phyloP scores from a whole-genome alignment of 2,329 filamentous ascomycete genomes.

The Microsporum audouinii region DNA sequence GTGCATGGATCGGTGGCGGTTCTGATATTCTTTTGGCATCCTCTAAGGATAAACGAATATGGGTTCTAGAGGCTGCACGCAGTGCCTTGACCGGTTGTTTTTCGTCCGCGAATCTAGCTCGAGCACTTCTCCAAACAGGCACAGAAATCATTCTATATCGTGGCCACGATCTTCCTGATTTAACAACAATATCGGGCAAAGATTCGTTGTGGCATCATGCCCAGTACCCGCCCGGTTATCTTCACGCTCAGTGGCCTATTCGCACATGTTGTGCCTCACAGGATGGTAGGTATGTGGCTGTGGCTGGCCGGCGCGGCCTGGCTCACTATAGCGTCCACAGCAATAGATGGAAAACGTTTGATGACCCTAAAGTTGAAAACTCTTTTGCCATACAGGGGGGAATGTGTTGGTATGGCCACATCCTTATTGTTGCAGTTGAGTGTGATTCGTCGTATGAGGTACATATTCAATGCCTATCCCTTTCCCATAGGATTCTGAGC shows the following conservation, averaged over 20 bases:
- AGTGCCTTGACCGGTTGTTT: conserved; percentile 90
- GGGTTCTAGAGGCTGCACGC: conserved; percentile 82
- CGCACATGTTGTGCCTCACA: conserved; percentile 74
- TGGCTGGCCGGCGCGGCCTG: conserved; percentile 84
- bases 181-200: conserved; percentile 85
- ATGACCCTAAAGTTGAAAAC: conserved; percentile 67
- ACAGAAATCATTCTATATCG: conserved; percentile 84
- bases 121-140: conserved; percentile 79
- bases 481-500: conserved; percentile 4
- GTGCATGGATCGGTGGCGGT: conserved; percentile 77
- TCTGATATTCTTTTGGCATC: conserved; percentile 71
- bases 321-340: conserved; percentile 94
- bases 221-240: conserved; percentile 71
- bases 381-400: conserved; percentile 87
- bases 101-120: conserved; percentile 77
- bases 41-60: conserved; percentile 63
- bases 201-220: conserved; percentile 91
- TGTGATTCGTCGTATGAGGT: conserved; percentile 66
- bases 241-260: conserved; percentile 89
- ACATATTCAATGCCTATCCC: conserved; percentile 7
- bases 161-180: conserved; percentile 80
- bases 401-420: conserved; percentile 98
- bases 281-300: conserved; percentile 85
- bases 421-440: conserved; percentile 88
- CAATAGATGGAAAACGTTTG: conserved; percentile 90